Evolutionary conservation across 768 basidiomycete species (phyloP).

Genomic region (Boletus insuetus): DNA sequence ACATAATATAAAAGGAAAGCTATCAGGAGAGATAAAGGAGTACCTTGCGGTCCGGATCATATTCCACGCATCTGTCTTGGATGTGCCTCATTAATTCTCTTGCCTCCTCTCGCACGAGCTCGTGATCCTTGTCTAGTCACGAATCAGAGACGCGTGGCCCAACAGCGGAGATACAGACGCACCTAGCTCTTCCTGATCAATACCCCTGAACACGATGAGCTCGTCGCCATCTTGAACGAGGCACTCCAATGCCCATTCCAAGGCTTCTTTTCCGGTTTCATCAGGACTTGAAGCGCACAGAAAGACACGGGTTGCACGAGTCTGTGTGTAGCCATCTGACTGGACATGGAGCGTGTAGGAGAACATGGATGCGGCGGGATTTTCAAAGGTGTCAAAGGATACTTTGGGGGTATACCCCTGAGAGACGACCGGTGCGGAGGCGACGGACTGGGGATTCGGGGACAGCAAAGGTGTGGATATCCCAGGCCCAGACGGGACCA

Average conservation of each 20-base stretch:
- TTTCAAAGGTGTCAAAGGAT: slow-evolving; percentile 87
- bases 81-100: slow-evolving; percentile 74
- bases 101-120: slow-evolving; percentile 80
- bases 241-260: slow-evolving; percentile 89
- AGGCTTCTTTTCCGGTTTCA: slow-evolving; percentile 82
- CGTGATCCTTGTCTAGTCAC: slow-evolving; percentile 66
- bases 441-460: slow-evolving; percentile 16
- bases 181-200: slow-evolving; percentile 87
- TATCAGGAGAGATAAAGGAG: background rate
- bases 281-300: slow-evolving; percentile 86
- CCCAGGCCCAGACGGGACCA: slow-evolving; percentile 12
- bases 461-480: slow-evolving; percentile 15
- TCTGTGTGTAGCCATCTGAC: slow-evolving; percentile 74
- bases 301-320: slow-evolving; percentile 79
- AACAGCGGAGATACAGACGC: slow-evolving; percentile 12
- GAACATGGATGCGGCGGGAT: slow-evolving; percentile 78
- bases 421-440: slow-evolving; percentile 20
- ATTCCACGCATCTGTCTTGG: slow-evolving; percentile 77
- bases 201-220: slow-evolving; percentile 85
- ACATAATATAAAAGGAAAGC: background rate
- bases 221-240: slow-evolving; percentile 90
- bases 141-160: background rate
- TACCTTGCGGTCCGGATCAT: slow-evolving; percentile 76
- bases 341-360: slow-evolving; percentile 85
- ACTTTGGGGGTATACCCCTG: slow-evolving; percentile 46